Evolutionary conservation across 192 early-diverging fungal species (phyloP).

Genomic region (Dissophora globulifera): DNA sequence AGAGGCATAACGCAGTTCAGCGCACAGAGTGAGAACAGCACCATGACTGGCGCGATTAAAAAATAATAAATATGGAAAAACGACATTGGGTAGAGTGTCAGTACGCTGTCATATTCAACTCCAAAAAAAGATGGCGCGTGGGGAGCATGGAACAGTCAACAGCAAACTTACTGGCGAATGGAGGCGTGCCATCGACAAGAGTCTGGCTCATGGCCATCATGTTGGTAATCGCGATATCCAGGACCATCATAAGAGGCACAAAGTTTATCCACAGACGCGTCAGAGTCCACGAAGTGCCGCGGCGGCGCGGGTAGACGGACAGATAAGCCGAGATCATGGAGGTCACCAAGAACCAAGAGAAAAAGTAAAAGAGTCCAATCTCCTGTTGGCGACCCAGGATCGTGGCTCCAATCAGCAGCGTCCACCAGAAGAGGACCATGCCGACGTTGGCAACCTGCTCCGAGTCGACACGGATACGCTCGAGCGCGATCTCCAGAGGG

Average conservation of each 20-base stretch:
- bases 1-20: slow-evolving; percentile 55
- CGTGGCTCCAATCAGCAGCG: slow-evolving; percentile 45
- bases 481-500: slow-evolving; percentile 29
- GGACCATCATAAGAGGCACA: slow-evolving; percentile 49
- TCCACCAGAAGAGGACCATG: slow-evolving; percentile 60
- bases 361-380: slow-evolving; percentile 54
- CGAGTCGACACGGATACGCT: slow-evolving; percentile 44
- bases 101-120: too few species aligned
- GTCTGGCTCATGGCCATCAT: slow-evolving; percentile 63
- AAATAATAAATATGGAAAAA: not conserved
- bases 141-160: too few species aligned
- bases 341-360: slow-evolving; percentile 53
- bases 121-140: too few species aligned
- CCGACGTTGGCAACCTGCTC: slow-evolving; percentile 49
- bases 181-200: slow-evolving; percentile 62
- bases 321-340: slow-evolving; percentile 41
- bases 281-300: slow-evolving; percentile 38
- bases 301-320: slow-evolving; percentile 20
- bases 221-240: slow-evolving; percentile 51
- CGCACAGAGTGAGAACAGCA: slow-evolving; percentile 45
- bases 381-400: slow-evolving; percentile 16
- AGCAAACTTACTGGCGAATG: slow-evolving; percentile 54
- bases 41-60: slow-evolving; percentile 46
- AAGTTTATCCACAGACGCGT: slow-evolving; percentile 46
- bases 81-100: too few species aligned